A percentile compares a stretch with the other conserved stretches of the same genome.
These are phyloP conservation scores for Plectosphaerella cucumerina DNA, from an alignment of 2,329 filamentous ascomycete genomes.

Conservation along the genomic window DNA sequence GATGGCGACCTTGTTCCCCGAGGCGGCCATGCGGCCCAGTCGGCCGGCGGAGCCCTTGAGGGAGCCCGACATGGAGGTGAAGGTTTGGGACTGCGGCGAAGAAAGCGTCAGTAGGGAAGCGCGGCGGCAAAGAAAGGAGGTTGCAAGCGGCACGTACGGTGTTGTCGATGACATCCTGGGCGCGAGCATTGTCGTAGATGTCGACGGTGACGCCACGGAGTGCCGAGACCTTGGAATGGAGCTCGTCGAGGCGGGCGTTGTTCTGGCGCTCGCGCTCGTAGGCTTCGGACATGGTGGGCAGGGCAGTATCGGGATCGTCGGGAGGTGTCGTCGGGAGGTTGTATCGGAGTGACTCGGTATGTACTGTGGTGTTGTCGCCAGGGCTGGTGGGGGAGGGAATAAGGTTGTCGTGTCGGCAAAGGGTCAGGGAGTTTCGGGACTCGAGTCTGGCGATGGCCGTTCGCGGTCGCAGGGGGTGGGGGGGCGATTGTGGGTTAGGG, in stretches of 20 bases:
- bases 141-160: conserved; percentile 54
- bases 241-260: conserved; percentile 87
- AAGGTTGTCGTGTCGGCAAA: too few relatives aligned
- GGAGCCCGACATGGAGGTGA: conserved; percentile 78
- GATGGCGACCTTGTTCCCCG: conserved; percentile 86
- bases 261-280: conserved; percentile 87
- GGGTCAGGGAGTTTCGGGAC: too few relatives aligned
- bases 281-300: conserved; percentile 61
- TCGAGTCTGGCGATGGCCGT: too few relatives aligned
- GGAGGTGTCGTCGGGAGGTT: too few relatives aligned
- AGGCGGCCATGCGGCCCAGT: conserved; percentile 83
- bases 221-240: conserved; percentile 85
- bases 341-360: too few relatives aligned
- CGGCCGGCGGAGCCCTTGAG: conserved; percentile 80
- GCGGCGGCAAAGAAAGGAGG: not conserved
- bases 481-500: not conserved
- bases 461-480: not conserved
- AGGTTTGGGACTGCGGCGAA: conserved; percentile 71
- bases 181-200: conserved; percentile 93
- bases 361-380: too few relatives aligned
- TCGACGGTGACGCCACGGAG: conserved; percentile 92
- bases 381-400: too few relatives aligned
- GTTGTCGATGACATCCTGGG: conserved; percentile 83
- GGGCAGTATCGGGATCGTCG: too few relatives aligned
- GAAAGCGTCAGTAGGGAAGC: not conserved